Percentiles rank a stretch among this genome's conserved stretches.
Evolutionary conservation across 805 yeast species (phyloP).

Genomic region (Ogataea saltuana): DNA sequence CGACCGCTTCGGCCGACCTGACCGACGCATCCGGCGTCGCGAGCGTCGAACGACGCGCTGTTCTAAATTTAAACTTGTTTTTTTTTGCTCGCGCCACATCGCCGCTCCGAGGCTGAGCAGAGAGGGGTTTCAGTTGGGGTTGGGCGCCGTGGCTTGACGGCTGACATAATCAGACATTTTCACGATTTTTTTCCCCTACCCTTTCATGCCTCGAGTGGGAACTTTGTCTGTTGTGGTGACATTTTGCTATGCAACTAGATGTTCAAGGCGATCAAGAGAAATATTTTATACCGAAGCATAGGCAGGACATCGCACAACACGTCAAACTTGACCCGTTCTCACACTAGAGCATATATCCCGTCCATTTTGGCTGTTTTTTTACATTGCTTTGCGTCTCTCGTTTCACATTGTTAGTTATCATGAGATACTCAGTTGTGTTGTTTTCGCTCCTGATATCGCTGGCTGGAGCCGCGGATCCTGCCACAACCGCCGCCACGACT

Average conservation of each 20-base stretch:
- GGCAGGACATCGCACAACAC: no score
- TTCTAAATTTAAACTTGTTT: not conserved
- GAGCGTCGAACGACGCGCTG: no score
- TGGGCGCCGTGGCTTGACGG: constrained; percentile 1
- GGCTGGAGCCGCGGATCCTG: constrained; percentile 17
- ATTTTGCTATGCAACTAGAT: no score
- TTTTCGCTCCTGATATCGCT: constrained; percentile 10
- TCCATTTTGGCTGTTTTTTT: not conserved
- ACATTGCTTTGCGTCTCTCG: constrained; percentile 3
- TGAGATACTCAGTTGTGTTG: constrained; percentile 14
- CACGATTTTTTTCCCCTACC: constrained; percentile 1
- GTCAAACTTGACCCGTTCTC: no score
- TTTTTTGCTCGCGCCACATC: no score
- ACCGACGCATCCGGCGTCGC: no score
- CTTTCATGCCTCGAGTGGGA: not conserved
- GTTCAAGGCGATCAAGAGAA: no score
- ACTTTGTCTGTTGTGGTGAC: constrained; percentile 4
- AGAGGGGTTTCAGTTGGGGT: no score
- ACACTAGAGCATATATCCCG: no score
- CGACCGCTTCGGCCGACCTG: no score
- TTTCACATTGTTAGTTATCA: not conserved
- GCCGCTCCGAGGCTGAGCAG: no score
- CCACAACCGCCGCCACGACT: constrained; percentile 10
- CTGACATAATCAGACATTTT: not conserved
- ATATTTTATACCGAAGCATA: no score